phyloP scores from a whole-genome alignment of 2,329 filamentous ascomycete genomes.

The Scleromitrula shiraiana region DNA sequence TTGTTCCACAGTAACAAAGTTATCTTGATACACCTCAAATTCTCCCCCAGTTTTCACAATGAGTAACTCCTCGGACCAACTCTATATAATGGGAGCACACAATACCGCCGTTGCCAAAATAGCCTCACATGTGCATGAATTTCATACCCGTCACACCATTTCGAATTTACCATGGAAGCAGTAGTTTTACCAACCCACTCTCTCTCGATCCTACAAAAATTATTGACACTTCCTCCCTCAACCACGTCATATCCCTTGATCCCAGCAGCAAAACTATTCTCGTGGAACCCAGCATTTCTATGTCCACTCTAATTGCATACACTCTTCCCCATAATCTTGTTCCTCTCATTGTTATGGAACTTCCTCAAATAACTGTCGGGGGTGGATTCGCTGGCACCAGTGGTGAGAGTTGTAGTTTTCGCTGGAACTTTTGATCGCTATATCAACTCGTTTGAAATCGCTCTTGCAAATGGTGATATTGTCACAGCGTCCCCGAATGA shows the following conservation, averaged over 20 bases:
- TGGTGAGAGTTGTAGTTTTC: constrained; percentile 59
- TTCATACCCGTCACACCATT: constrained; percentile 30
- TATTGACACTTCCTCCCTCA: constrained; percentile 41
- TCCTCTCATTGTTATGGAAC: constrained; percentile 61
- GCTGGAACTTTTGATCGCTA: constrained; percentile 57
- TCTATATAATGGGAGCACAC: constrained; percentile 18
- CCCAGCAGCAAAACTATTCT: constrained; percentile 35
- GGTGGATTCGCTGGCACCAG: constrained; percentile 59
- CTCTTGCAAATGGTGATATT: constrained; percentile 49
- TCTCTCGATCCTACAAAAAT: constrained; percentile 22
- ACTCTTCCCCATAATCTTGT: constrained; percentile 47
- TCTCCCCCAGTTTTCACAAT: too few species aligned
- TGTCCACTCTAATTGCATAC: constrained; percentile 53
- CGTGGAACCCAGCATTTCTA: constrained; percentile 61
- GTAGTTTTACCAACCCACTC: constrained; percentile 40
- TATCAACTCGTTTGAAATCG: constrained; percentile 53
- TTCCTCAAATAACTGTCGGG: constrained; percentile 60
- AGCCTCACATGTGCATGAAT: constrained; percentile 13
- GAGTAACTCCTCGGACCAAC: background rate
- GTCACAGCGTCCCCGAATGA: constrained; percentile 39
- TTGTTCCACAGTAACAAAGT: too few species aligned
- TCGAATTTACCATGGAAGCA: constrained; percentile 48
- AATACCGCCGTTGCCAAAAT: constrained; percentile 17
- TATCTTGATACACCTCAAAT: too few species aligned
- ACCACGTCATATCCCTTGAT: constrained; percentile 38